Evolutionary conservation across 345 rosid species (phyloP), one percentile per base, ranked within the genome.

Genomic region (Populus ilicifolia): DNA sequence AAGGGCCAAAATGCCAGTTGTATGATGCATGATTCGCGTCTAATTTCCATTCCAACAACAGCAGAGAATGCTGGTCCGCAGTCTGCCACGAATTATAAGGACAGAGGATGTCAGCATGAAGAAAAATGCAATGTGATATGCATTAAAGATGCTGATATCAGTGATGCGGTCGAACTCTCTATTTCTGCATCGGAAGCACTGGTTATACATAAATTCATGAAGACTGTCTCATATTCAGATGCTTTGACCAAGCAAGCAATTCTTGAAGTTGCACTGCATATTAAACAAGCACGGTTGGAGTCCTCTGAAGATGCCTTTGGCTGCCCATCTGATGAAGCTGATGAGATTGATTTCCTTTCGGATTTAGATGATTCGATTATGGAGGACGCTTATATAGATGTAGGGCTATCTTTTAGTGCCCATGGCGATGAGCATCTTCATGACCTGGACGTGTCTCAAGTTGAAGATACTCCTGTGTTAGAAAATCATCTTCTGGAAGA

Each of bases 141-240:
- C 61, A 82, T 71, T 5, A 70, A 79, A 56, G 82, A 73, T 74
- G 69, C 72, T 74, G 91, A 89, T 75, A 50, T 83, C 30, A 62
- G 71, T 82, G 84, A 80, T 59, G 88, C 88, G 11, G 81, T 91
- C 64, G 93, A 89, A 75, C 84, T 88, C 52, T 89, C 89, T 23
- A 80, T 91, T 78, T 90, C 93, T 44, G 95, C 95, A 66, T 91
- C 91, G 20, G 95, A 91, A 85, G 90, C 91, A 41, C 66, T 91
- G 67, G 87, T 79, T 72, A 91, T 91, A 65, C 81, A 89, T 81
- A 90, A 88, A 76, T 61, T 88, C 59, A 83, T 85, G 77, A 82
- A 76, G 67, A 69, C 71, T 75, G 90, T 73, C 33, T 72, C 86
- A 72, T 64, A 67, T 78, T 76, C 84, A 38, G 79, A 80, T 78